phyloP scores from a whole-genome alignment of 345 rosid species.

The Citrus sinensis region DNA sequence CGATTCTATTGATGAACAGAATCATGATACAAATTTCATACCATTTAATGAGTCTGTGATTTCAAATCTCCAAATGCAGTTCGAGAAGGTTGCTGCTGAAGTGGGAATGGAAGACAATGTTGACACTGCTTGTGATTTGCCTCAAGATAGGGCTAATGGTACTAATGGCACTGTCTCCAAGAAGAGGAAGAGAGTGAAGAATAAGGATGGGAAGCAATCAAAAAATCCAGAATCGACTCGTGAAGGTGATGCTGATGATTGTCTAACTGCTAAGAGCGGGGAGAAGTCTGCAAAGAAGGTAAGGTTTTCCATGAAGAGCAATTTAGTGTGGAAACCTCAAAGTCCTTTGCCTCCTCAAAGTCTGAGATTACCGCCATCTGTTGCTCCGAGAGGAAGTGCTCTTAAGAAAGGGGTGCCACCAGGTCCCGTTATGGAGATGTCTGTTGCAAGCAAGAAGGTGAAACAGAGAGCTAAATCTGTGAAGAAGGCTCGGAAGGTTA shows the following conservation, averaged over 20 bases:
- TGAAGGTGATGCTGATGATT: slow-evolving; percentile 38
- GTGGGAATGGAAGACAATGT: slow-evolving; percentile 39
- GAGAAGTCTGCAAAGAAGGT: slow-evolving; percentile 86
- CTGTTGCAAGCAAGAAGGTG: slow-evolving; percentile 44
- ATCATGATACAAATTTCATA: slow-evolving; percentile 18
- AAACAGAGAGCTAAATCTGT: slow-evolving; percentile 52
- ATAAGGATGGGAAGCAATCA: slow-evolving; percentile 19
- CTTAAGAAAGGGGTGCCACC: slow-evolving; percentile 87
- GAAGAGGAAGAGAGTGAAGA: slow-evolving; percentile 77
- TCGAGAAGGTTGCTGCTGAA: slow-evolving; percentile 86
- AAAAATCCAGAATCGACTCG: slow-evolving; percentile 23
- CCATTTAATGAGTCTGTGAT: slow-evolving; percentile 53
- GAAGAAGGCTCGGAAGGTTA: slow-evolving; percentile 48
- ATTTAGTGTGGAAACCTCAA: slow-evolving; percentile 96
- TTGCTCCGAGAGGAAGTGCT: slow-evolving; percentile 97
- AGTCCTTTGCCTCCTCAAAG: slow-evolving; percentile 89
- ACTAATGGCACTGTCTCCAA: slow-evolving; percentile 26
- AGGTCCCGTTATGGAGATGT: slow-evolving; percentile 74
- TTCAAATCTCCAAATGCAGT: slow-evolving; percentile 80
- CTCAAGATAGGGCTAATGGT: slow-evolving; percentile 30
- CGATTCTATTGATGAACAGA: slow-evolving; percentile 22
- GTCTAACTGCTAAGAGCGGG: slow-evolving; percentile 34
- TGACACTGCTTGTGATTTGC: slow-evolving; percentile 41
- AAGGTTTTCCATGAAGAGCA: slow-evolving; percentile 80
- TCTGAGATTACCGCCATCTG: slow-evolving; percentile 90